Base-by-base conservation (phyloP, 192 early-diverging fungal species). In the Coemansia sp. region DNA sequence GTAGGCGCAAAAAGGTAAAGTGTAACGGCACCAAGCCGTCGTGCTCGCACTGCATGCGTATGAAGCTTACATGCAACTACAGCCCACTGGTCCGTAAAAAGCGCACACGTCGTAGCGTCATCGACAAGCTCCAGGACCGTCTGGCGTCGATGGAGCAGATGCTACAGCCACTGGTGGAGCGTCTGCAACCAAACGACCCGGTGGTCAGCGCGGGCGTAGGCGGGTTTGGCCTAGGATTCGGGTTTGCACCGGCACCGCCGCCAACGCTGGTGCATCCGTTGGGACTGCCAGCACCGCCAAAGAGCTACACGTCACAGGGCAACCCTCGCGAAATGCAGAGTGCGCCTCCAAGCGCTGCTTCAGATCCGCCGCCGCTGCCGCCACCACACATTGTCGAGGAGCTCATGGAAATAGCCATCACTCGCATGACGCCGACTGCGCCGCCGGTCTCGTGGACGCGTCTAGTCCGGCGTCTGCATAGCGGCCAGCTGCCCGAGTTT, bases 131-230 rank as follows among this genome's bases (percentile, higher is more conserved):
- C 3, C 69, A 78, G 48, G 76, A 78, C 53, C 59, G 76, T 2
- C 61, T 78, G 0, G 65, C 59, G 46, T 78, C 68, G 49, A 78
- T 78, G 76, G 76, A 78, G 70, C 76, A 78, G 70, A 68, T 78
- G 65, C 58, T 78, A 19, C 76, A 72, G 65, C 76, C 76, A 12
- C 65, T 78, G 53, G 76, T 78, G 48, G 76, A 78, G 59, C 68
- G 70, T 15, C 68, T 78, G 31, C 54, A 65, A 36, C 70, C 70
- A 26, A 78, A 72, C 65, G 73, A 77, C 38, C 73, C 73, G 5
- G 59, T 77, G 9, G 59, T 76, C 40, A 54, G 59, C 51, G 47
- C 63, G 1, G 63, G 58, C 31, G 46, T 40, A 10, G 55, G 59
- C 39, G 59, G 63, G 16, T 52, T 63, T 26, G 67, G 55, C 7